These are phyloP conservation scores for Hygrophorus pudorinus DNA, from an alignment of 768 basidiomycete species.

Conservation along the genomic window DNA sequence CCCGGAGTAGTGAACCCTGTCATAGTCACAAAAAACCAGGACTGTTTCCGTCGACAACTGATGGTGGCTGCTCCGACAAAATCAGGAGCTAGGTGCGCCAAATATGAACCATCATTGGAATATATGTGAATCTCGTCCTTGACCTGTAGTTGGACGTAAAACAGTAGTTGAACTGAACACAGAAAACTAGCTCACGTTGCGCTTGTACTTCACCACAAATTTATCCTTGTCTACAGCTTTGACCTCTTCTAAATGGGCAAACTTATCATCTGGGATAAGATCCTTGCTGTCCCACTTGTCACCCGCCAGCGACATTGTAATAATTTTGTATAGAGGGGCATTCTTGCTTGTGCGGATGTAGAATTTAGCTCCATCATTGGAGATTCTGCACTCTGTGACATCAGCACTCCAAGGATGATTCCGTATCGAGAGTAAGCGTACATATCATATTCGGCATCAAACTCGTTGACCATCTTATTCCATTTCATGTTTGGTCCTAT, in stretches of 20 bases:
- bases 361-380: conserved; percentile 52
- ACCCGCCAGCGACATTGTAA: conserved; percentile 52
- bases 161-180: background rate
- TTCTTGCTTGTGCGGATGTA: conserved; percentile 57
- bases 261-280: conserved; percentile 58
- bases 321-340: conserved; percentile 57
- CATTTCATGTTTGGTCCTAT: conserved; percentile 61
- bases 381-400: conserved; percentile 31
- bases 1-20: conserved; percentile 67
- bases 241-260: conserved; percentile 46
- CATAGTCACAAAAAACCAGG: conserved; percentile 55
- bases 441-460: conserved; percentile 56
- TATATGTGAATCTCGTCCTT: conserved; percentile 75
- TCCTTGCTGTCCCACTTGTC: conserved; percentile 38
- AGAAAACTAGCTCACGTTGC: conserved; percentile 41
- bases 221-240: conserved; percentile 41
- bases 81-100: conserved; percentile 49
- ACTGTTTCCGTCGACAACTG: conserved; percentile 38
- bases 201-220: conserved; percentile 56
- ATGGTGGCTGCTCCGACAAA: conserved; percentile 58
- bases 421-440: conserved; percentile 22
- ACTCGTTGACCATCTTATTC: conserved; percentile 63
- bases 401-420: background rate
- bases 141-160: conserved; percentile 33
- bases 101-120: conserved; percentile 38